phyloP scores from a whole-genome alignment of 2,329 filamentous ascomycete genomes.

The Ceratocystis harringtonii region DNA sequence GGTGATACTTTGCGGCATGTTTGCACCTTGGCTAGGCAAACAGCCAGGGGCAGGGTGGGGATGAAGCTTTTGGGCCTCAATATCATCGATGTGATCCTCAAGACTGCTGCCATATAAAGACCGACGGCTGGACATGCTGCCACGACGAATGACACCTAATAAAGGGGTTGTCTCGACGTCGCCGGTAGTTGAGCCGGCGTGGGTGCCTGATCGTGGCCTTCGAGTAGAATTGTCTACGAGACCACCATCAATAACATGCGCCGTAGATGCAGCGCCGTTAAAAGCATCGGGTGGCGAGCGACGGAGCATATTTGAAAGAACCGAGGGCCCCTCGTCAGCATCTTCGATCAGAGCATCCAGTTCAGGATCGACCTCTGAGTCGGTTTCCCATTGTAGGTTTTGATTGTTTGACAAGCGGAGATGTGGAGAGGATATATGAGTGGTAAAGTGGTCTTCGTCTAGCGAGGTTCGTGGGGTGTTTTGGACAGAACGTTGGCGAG shows the following conservation, averaged over 20 bases:
- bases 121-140: background rate
- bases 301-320: constrained; percentile 36
- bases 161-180: constrained; percentile 18
- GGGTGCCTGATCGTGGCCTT: background rate
- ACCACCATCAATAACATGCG: background rate
- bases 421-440: constrained; percentile 4
- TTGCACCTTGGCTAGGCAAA: background rate
- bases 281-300: constrained; percentile 32
- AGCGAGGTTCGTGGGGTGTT: constrained; percentile 20
- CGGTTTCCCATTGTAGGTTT: constrained; percentile 9
- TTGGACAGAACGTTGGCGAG: constrained; percentile 25
- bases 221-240: background rate
- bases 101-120: constrained; percentile 6
- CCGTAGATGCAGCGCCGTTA: constrained; percentile 8
- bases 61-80: constrained; percentile 2
- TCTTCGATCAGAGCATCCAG: constrained; percentile 16
- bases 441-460: constrained; percentile 19
- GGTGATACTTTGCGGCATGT: constrained; percentile 9
- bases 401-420: background rate
- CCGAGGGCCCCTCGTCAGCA: constrained; percentile 28
- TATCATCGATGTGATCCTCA: background rate
- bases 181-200: constrained; percentile 16
- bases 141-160: constrained; percentile 20
- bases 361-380: constrained; percentile 8
- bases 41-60: background rate